Evolutionary conservation across 139 green algal species (phyloP), one percentile per base, ranked within the genome.

Genomic region (Chlorella sp.): DNA sequence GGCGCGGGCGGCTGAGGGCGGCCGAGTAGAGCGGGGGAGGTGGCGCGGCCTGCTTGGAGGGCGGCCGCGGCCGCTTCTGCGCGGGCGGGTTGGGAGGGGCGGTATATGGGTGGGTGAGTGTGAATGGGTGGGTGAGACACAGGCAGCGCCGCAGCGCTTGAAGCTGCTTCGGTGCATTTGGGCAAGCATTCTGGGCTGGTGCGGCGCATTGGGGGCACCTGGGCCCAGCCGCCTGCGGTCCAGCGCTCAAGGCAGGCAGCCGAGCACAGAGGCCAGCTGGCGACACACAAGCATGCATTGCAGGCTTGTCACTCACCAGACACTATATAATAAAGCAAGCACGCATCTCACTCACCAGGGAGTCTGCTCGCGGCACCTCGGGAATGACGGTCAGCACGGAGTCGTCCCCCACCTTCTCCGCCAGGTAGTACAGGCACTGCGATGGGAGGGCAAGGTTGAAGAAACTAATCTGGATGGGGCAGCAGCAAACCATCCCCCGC

Each of bases 351-450:
- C 69, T 19, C 41, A 81, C 58, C 56, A 44, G 16, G 13, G 78
- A 16, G 30, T 84, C 78, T 14, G 32, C 26, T 9, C 81, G 54
- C 16, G 11, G 26, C 28, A 73, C 70, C 38, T 68, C 69, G 0
- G 51, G 46, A 2, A 85, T 32, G 16, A 64, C 54, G 14, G 81
- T 80, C 36, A 65, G 69, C 69, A 60, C 54, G 1, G 28, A 38
- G 43, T 85, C 81, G 14, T 80, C 70, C 5, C 81, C 81, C 54
- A 85, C 81, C 81, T 73, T 72, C 54, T 85, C 80, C 6, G 48
- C 80, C 17, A 78, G 28, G 80, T 60, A 85, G 80, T 80, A 85
- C 48, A 80, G 22, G 67, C 44, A 73, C 80, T 85, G 80, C 62
- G 22, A 62, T 62, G 36, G 65, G 8, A 20, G 56, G 56, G 22